phyloP scores from a whole-genome alignment of 2,329 filamentous ascomycete genomes.

The Colletotrichum navitas region DNA sequence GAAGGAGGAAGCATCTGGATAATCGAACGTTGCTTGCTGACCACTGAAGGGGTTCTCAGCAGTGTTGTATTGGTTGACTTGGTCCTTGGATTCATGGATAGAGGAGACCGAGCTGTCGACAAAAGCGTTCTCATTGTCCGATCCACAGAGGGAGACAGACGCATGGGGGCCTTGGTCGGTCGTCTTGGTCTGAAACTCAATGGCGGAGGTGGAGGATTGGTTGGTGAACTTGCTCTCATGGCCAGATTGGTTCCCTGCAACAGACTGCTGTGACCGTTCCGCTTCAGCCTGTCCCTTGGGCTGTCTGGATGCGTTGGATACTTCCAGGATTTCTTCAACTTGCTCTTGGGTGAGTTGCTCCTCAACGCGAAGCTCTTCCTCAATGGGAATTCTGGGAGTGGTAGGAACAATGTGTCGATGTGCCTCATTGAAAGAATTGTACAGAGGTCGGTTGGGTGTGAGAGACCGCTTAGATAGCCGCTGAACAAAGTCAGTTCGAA shows the following conservation, averaged over 20 bases:
- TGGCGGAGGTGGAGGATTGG: conserved; percentile 4
- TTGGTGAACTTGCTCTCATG: conserved; percentile 4
- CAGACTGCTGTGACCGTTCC: background rate
- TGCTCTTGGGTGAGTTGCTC: conserved; percentile 27
- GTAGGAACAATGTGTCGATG: conserved; percentile 36
- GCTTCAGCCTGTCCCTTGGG: background rate
- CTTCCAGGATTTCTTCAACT: conserved; percentile 29
- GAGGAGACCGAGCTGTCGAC: conserved; percentile 22
- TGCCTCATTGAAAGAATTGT: conserved; percentile 38
- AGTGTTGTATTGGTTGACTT: background rate
- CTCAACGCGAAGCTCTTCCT: conserved; percentile 8
- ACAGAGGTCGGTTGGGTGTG: conserved; percentile 38
- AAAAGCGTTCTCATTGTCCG: conserved; percentile 26
- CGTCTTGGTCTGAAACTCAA: conserved; percentile 12
- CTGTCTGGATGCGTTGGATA: conserved; percentile 1
- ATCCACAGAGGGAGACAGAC: conserved; percentile 4
- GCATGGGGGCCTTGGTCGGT: conserved; percentile 1
- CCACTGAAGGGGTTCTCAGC: conserved; percentile 7
- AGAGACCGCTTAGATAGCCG: conserved; percentile 32
- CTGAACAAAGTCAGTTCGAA: conserved; percentile 12
- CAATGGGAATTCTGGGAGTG: conserved; percentile 16
- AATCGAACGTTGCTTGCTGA: conserved; percentile 12
- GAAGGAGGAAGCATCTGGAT: conserved; percentile 32
- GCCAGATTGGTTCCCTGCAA: background rate
- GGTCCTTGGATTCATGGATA: background rate